Conservation (phyloP, 2,329 filamentous ascomycete genomes). For the Aspergillus pseudoviridinutans region DNA sequence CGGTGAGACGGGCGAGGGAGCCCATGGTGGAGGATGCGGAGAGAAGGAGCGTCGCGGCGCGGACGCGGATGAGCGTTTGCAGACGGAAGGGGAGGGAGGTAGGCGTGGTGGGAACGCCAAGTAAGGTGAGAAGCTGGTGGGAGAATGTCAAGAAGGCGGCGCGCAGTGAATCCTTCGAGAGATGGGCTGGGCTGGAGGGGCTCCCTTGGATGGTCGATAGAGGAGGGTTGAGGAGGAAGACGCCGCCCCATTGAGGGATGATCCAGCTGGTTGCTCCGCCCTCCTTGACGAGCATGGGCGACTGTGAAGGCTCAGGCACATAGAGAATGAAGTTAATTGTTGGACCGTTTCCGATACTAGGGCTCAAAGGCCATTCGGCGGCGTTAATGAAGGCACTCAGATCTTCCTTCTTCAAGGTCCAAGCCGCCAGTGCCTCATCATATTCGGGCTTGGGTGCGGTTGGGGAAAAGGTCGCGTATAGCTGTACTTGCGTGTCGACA, state of each 20-base stretch:
- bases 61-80: conserved; percentile 78
- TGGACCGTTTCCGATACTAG: conserved; percentile 86
- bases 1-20: conserved; percentile 80
- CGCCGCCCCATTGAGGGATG: conserved; percentile 91
- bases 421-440: conserved; percentile 53
- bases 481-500: conserved; percentile 90
- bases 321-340: conserved; percentile 97
- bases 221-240: conserved; percentile 61
- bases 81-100: conserved; percentile 77
- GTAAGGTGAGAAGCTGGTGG: conserved; percentile 79
- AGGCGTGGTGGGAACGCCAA: conserved; percentile 78
- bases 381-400: conserved; percentile 94
- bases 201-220: conserved; percentile 36
- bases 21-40: conserved; percentile 91
- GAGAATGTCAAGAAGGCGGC: conserved; percentile 86
- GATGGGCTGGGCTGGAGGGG: conserved; percentile 41
- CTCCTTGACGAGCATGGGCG: conserved; percentile 58
- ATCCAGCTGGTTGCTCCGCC: conserved; percentile 74
- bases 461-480: conserved; percentile 71
- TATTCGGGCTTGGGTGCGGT: conserved; percentile 57
- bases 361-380: conserved; percentile 93
- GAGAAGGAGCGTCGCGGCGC: conserved; percentile 77
- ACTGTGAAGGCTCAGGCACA: conserved; percentile 66
- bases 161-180: conserved; percentile 64
- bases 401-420: conserved; percentile 75